Conservation (phyloP, 768 basidiomycete species). For the Rickenella mellea region DNA sequence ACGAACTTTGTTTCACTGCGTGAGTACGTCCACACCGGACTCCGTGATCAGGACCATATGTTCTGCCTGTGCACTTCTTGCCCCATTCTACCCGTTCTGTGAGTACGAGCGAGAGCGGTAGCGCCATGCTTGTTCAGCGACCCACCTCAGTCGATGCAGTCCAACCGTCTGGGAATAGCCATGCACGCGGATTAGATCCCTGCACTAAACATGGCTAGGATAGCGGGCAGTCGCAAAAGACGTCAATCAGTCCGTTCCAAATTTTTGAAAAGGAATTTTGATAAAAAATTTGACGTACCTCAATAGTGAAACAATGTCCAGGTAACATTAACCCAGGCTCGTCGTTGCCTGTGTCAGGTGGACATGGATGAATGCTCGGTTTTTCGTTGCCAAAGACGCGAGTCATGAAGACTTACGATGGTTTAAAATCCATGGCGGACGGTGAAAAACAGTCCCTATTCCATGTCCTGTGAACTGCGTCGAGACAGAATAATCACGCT, state of each 20-base stretch:
- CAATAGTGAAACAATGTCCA: slow-evolving; percentile 90
- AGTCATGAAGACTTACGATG: slow-evolving; percentile 40
- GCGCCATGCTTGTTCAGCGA: not conserved
- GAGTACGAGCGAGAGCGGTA: not conserved
- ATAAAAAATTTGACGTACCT: slow-evolving; percentile 34
- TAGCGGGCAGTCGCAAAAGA: slow-evolving; percentile 15
- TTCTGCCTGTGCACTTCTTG: slow-evolving; percentile 77
- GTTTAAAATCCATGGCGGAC: slow-evolving; percentile 77
- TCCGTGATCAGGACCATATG: slow-evolving; percentile 85
- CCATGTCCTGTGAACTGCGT: slow-evolving; percentile 78
- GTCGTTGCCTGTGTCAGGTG: slow-evolving; percentile 65
- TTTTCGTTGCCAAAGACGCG: too few species aligned
- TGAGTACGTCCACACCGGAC: slow-evolving; percentile 69
- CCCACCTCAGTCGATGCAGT: slow-evolving; percentile 80
- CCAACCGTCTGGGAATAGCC: slow-evolving; percentile 90
- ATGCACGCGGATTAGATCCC: slow-evolving; percentile 54
- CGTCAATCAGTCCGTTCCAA: not conserved
- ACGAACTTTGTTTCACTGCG: slow-evolving; percentile 31
- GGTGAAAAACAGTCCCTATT: slow-evolving; percentile 75
- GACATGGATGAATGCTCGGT: too few species aligned
- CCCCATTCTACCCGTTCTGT: slow-evolving; percentile 67
- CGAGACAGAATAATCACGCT: slow-evolving; percentile 50
- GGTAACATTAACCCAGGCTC: slow-evolving; percentile 76
- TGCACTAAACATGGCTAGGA: slow-evolving; percentile 77
- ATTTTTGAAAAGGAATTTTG: not conserved